A percentile compares a stretch with the other conserved stretches of the same genome.
phyloP scores from a whole-genome alignment of 768 basidiomycete genomes.

The Trametes meyenii region DNA sequence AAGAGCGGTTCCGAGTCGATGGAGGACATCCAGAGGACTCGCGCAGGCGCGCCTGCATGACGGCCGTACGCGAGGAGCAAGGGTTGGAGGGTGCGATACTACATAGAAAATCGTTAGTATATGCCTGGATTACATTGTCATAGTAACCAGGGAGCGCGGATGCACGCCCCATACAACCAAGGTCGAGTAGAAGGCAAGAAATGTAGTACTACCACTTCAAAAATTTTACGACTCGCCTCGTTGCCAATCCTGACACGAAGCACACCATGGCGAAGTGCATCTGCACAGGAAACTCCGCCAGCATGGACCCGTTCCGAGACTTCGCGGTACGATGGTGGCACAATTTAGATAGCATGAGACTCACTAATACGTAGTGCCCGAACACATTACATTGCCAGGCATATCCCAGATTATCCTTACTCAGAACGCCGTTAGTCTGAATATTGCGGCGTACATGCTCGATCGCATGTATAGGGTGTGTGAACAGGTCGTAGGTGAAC shows the following conservation, averaged over 20 bases:
- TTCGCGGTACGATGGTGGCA: too few species aligned
- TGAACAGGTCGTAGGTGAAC: slow-evolving; percentile 50
- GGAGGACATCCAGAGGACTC: slow-evolving; percentile 83
- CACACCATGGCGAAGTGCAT: too few species aligned
- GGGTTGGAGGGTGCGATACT: slow-evolving; percentile 68
- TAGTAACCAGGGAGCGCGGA: not conserved
- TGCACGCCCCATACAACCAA: not conserved
- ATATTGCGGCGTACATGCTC: slow-evolving; percentile 58
- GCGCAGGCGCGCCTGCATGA: slow-evolving; percentile 43
- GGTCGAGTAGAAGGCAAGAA: too few species aligned
- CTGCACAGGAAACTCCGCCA: too few species aligned
- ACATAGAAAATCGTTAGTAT: not conserved
- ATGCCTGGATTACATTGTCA: not conserved
- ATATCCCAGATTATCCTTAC: slow-evolving; percentile 73
- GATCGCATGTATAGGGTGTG: slow-evolving; percentile 47
- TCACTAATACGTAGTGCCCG: slow-evolving; percentile 75
- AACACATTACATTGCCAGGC: slow-evolving; percentile 88
- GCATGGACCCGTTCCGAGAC: too few species aligned
- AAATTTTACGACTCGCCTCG: too few species aligned
- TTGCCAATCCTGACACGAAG: too few species aligned
- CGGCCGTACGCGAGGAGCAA: slow-evolving; percentile 49
- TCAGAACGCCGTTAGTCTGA: slow-evolving; percentile 61
- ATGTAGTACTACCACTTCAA: too few species aligned
- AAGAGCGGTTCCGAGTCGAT: slow-evolving; percentile 56
- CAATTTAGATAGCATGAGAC: slow-evolving; percentile 30